Evolutionary conservation across 768 basidiomycete species (phyloP), one percentile per base, ranked within the genome.

Genomic region (Daedaleopsis nitida): DNA sequence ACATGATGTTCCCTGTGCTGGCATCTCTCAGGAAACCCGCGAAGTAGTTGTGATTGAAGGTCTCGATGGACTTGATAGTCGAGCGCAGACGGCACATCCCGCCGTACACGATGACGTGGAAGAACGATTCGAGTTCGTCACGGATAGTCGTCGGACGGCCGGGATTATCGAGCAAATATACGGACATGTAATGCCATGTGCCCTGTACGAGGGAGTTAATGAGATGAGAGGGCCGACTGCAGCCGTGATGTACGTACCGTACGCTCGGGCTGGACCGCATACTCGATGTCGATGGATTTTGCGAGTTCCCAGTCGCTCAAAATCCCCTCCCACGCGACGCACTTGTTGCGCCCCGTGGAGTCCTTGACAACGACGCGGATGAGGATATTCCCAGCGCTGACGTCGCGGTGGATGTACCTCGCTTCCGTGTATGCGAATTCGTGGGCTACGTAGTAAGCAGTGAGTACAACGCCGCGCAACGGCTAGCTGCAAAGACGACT

Each of bases 121-220:
- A 52, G 39, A 59, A 55, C 0, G 63, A 47, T 38, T 67, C 63
- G 16, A 62, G 53, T 17, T 67, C 63, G 53, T 67, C 63, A 8
- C 48, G 45, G 23, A 65, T 38, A 24, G 35, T 17, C 43, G 62
- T 42, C 5, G 37, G 50, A 38, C 42, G 44, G 1, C 10, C 9
- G 4, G 42, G 55, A 44, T 59, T 23, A 8, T 24, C 37, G 2
- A 62, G 39, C 1, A 59, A 27, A 21, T 27, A 58, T 1, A 55
- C 49, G 11, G 63, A 66, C 44, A 62, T 52, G 55, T 62, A 64
- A 14, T 56, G 57, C 60, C 63, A 64, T 0, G 63, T 64, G 1
- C 63, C 66, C 66, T 66, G 13, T 3, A 7, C 2, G 24, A 24
- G 1, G 11, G 14, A 12, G 17, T 51, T 21, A 42, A 17, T 44